phyloP scores from a whole-genome alignment of 192 early-diverging fungal genomes.

The Coemansia sp. region DNA sequence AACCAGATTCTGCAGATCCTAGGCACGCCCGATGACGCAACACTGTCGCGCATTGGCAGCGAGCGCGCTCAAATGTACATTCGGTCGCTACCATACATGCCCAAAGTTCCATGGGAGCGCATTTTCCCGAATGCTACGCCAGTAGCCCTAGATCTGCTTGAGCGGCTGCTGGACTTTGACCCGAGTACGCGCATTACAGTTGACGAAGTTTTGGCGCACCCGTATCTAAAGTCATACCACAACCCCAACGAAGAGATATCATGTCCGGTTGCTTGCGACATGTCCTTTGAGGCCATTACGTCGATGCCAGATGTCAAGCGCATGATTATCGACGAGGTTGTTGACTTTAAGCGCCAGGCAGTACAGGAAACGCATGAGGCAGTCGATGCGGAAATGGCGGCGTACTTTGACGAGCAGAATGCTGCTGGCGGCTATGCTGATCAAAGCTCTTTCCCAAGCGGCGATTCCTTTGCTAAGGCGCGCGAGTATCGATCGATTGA shows the following conservation, averaged over 20 bases:
- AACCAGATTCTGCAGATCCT: conserved; percentile 95
- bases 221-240: conserved; percentile 91
- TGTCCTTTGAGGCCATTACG: conserved; percentile 47
- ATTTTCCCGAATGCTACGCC: conserved; percentile 85
- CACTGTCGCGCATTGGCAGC: conserved; percentile 82
- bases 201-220: conserved; percentile 89
- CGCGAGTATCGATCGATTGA: conserved; percentile 43
- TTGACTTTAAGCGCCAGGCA: conserved; percentile 68
- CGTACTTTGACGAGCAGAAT: conserved; percentile 23
- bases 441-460: conserved; percentile 14
- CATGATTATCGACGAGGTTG: conserved; percentile 79
- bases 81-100: conserved; percentile 82
- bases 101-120: conserved; percentile 80
- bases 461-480: conserved; percentile 35
- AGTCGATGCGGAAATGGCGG: conserved; percentile 29
- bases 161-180: conserved; percentile 88
- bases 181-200: conserved; percentile 90
- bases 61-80: conserved; percentile 97
- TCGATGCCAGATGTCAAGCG: conserved; percentile 54
- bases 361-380: conserved; percentile 48
- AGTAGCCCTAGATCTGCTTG: conserved; percentile 81
- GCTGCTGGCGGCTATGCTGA: conserved; percentile 1
- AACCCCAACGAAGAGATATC: conserved; percentile 79
- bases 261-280: conserved; percentile 44
- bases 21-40: conserved; percentile 93